phyloP scores from a whole-genome alignment of 257 asterid species.

The Fraxinus pennsylvanica region DNA sequence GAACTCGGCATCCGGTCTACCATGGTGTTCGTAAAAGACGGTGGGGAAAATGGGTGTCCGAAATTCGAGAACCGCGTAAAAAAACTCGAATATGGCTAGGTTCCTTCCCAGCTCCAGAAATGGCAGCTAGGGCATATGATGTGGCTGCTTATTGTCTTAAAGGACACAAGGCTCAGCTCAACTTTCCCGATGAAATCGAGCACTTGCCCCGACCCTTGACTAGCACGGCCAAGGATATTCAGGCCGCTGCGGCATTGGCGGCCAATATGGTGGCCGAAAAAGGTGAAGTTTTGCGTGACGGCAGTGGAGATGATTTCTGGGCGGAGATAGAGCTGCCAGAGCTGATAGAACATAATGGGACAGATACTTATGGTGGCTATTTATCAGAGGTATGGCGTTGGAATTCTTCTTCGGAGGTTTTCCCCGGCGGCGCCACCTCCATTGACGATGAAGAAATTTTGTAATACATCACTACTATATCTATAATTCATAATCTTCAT shows the following conservation, averaged over 20 bases:
- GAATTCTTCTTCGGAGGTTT: slow-evolving; percentile 20
- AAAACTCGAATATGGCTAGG: slow-evolving; percentile 71
- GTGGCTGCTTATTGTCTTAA: slow-evolving; percentile 61
- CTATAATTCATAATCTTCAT: not conserved
- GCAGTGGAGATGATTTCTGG: slow-evolving; percentile 49
- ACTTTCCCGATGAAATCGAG: slow-evolving; percentile 47
- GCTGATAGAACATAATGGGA: slow-evolving; percentile 18
- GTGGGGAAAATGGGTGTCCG: slow-evolving; percentile 79
- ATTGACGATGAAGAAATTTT: slow-evolving; percentile 15
- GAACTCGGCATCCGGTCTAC: slow-evolving; percentile 55
- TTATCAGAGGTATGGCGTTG: slow-evolving; percentile 38
- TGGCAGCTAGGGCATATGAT: slow-evolving; percentile 73
- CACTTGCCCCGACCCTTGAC: slow-evolving; percentile 48
- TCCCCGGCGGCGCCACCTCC: slow-evolving; percentile 14
- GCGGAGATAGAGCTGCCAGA: slow-evolving; percentile 54
- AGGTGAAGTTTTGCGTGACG: not conserved
- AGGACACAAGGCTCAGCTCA: slow-evolving; percentile 51
- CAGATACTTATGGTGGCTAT: not conserved
- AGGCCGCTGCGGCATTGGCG: slow-evolving; percentile 61
- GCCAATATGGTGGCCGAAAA: slow-evolving; percentile 31
- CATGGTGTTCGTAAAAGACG: slow-evolving; percentile 61
- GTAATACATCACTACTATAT: not conserved
- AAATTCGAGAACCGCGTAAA: slow-evolving; percentile 60
- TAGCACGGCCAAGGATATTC: slow-evolving; percentile 47
- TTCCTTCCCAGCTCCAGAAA: slow-evolving; percentile 56